These are phyloP conservation scores for Monascus purpureus DNA, from an alignment of 495 filamentous ascomycete species.

Conservation along the genomic window DNA sequence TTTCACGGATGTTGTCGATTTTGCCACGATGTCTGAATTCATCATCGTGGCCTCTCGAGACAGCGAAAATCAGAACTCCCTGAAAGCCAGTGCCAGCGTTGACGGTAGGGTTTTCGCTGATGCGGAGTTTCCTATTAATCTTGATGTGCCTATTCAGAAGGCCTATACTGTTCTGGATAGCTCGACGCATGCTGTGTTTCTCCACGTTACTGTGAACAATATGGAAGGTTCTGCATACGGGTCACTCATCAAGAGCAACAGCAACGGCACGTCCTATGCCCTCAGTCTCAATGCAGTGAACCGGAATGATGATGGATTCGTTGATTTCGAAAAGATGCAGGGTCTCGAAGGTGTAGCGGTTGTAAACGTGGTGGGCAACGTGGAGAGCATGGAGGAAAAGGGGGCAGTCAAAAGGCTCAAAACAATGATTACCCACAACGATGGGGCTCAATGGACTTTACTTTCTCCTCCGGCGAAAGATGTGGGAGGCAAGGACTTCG, in stretches of 20 bases:
- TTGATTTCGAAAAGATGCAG: constrained; percentile 93
- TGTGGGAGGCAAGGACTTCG: constrained; percentile 51
- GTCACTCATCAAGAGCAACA: constrained; percentile 93
- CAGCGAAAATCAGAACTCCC: constrained; percentile 44
- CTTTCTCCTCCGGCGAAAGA: constrained; percentile 55
- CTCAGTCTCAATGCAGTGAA: constrained; percentile 67
- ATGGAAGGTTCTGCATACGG: constrained; percentile 52
- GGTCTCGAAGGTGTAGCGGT: constrained; percentile 80
- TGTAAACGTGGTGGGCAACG: constrained; percentile 72
- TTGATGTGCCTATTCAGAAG: constrained; percentile 58
- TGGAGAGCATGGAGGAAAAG: constrained; percentile 40
- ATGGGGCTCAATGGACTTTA: constrained; percentile 72
- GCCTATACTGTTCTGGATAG: constrained; percentile 89
- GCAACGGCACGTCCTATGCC: constrained; percentile 90
- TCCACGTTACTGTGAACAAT: constrained; percentile 69
- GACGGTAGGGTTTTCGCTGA: constrained; percentile 72
- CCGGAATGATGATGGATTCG: constrained; percentile 56
- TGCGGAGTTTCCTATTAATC: constrained; percentile 71
- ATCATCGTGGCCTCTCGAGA: constrained; percentile 71
- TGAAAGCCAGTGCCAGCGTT: constrained; percentile 69
- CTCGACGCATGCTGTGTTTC: constrained; percentile 80
- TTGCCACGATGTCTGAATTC: constrained; percentile 89
- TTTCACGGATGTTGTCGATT: constrained; percentile 60
- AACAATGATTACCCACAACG: constrained; percentile 89
- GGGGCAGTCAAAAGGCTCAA: constrained; percentile 65